Base-by-base conservation (phyloP, 1,284 basidiomycete genomes). In the Cryptococcus maquisensis region DNA sequence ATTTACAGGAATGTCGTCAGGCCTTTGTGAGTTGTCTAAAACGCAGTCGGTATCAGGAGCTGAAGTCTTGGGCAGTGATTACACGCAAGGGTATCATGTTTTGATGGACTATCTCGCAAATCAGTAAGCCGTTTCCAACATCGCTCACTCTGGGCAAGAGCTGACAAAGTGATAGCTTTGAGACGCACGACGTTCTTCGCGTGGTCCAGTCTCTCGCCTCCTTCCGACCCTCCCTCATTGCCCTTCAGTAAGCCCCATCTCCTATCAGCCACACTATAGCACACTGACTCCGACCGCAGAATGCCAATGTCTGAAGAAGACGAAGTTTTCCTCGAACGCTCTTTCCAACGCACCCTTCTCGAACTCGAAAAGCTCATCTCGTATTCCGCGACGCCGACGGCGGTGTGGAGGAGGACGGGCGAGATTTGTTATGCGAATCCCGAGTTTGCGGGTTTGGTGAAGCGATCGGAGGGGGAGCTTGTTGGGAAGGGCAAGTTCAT, bases 351-450 rank as follows among this genome's bases (percentile, higher is more conserved):
- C 42, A 92, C 92, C 24, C 79, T 97, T 60, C 81, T 97, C 64
- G 90, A 98, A 80, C 83, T 97, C 54, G 92, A 97, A 74, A 97
- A 97, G 76, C 82, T 98, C 60, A 95, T 98, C 61, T 92, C 90
- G 42, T 96, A 92, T 74, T 94, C 89, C 59, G 96, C 95, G 5
- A 98, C 96, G n/a, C 96, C 95, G 2, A 98, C 95, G 0, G 92
- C 96, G n/a, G 90, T 97, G 2, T 98, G 95, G 95, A 85, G 95
- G 32, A 81, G 95, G 47, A 98, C 96, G 16, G 95, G 95, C 69
- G 96, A 98, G 78, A 92, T 98, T 38, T 94, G 91, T 69, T 85
- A 96, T 42, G 95, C 95, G 43, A 93, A 94, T 0, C 88, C 92
- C 2, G 94, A 98, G 77, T 98, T 98, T 71, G 92, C 88, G 73